These are phyloP conservation scores for Pyrus pyrifolia DNA, from an alignment of 306 rosid species.

Conservation along the genomic window DNA sequence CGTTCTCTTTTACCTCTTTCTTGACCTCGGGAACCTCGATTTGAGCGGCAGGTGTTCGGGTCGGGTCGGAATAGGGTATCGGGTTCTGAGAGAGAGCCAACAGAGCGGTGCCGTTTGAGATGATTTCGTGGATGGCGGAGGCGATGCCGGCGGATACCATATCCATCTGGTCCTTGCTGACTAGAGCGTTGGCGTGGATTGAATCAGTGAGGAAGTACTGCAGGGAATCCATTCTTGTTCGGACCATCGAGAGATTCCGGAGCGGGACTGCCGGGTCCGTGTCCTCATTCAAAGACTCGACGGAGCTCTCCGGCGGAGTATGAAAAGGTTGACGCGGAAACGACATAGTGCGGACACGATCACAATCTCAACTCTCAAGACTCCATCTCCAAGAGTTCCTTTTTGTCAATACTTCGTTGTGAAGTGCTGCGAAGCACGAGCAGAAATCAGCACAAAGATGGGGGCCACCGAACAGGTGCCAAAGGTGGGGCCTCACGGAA, in stretches of 20 bases:
- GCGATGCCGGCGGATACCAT: slow-evolving; percentile 54
- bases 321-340: slow-evolving; percentile 11
- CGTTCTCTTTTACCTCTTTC: slow-evolving; percentile 9
- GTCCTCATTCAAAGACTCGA: background rate
- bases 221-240: slow-evolving; percentile 46
- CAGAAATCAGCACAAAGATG: background rate
- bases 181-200: slow-evolving; percentile 23
- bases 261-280: slow-evolving; percentile 39
- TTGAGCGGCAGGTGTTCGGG: background rate
- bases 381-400: background rate
- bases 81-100: slow-evolving; percentile 26
- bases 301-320: background rate
- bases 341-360: slow-evolving; percentile 1
- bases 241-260: slow-evolving; percentile 48
- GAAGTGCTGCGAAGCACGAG: background rate
- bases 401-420: background rate
- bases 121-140: slow-evolving; percentile 45
- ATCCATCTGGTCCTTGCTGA: slow-evolving; percentile 37
- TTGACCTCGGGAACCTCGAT: background rate
- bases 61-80: background rate
- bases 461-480: background rate
- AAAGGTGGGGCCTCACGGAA: too few relatives aligned
- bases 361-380: background rate
- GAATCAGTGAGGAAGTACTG: slow-evolving; percentile 49
- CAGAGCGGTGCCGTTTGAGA: slow-evolving; percentile 56